Percentiles rank a stretch among this genome's conserved stretches.
Conservation (phyloP, 108 stramenopile species). For the Skeletonema menzelii region DNA sequence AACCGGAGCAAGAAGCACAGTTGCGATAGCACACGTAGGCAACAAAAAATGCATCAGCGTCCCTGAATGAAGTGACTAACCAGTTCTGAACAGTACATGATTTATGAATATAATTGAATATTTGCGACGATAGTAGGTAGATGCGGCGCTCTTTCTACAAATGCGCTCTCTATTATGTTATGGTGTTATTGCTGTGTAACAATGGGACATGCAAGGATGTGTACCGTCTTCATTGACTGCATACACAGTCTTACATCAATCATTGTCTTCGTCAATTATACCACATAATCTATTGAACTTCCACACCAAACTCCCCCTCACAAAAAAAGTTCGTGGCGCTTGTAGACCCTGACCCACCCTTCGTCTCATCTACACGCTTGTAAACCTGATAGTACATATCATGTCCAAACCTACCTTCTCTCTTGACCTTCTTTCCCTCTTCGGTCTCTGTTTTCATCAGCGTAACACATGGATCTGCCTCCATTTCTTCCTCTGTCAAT, state of each 20-base stretch:
- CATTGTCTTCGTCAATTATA: neutral
- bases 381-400: slow-evolving; percentile 84
- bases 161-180: neutral
- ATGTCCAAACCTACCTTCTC: slow-evolving; percentile 63
- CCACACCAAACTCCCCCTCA: slow-evolving; percentile 43
- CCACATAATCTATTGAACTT: slow-evolving; percentile 1
- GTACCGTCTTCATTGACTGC: neutral
- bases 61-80: neutral
- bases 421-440: slow-evolving; percentile 95
- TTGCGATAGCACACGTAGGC: too few relatives aligned
- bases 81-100: neutral
- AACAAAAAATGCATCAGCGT: too few relatives aligned
- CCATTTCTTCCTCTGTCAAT: slow-evolving; percentile 61
- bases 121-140: too few relatives aligned
- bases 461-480: slow-evolving; percentile 84
- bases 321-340: slow-evolving; percentile 32
- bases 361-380: slow-evolving; percentile 41
- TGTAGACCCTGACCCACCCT: slow-evolving; percentile 4
- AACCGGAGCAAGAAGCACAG: too few relatives aligned
- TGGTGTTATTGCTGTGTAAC: neutral
- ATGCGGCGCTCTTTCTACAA: neutral
- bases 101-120: too few relatives aligned
- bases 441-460: slow-evolving; percentile 93
- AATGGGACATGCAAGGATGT: too few relatives aligned
- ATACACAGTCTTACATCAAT: neutral